Evolutionary conservation across 1,284 basidiomycete species (phyloP), one percentile per base, ranked within the genome.

Genomic region (Entoloma clypeatum): DNA sequence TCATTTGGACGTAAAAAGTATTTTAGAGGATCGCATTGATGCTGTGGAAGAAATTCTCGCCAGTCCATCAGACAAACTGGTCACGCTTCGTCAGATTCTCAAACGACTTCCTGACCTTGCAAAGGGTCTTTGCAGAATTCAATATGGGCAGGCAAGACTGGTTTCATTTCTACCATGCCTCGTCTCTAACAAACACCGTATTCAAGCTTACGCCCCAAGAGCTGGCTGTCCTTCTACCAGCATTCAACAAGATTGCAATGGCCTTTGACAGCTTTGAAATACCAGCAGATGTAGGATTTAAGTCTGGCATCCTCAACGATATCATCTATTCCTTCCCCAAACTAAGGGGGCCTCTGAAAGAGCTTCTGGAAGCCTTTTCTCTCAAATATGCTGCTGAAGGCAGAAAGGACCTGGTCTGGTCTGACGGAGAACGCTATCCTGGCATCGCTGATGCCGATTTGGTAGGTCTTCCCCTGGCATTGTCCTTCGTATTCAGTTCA

Each of bases 101-200:
- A 82, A 71, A 54, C 78, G 78, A 35, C 69, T 95, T 18, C 93
- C 93, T 0, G 94, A 99, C 59, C 77, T 99, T 26, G 86, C 91
- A 1, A 85, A 81, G 52, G 95, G 95, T 0, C 67, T 98, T 9
- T 89, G 86, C 43, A 72, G 92, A 21, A 86, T 98, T 36, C 91
- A 93, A 55, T 95, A 96, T 55, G 86, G 87, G 35, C 88, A 92
- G 64, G 87, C 86, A 51, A 50, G 39, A 43, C 29, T 14, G 37
- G 16, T 43, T 33, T 35, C 14, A 39, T 38, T 13, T 16, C 16
- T 16, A 25, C 9, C n/a, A 27, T 34, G 25, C 29, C n/a, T 13
- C 9, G n/a, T 28, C 14, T 13, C 36, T 17, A 36, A 5, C 31
- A 18, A 39, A 23, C 0, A 17, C n/a, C 9, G 25, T 34, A n/a